Percentiles rank a stretch among this genome's conserved stretches.
These are phyloP conservation scores for Curvularia lunata DNA, from an alignment of 2,329 filamentous ascomycete species.

Conservation along the genomic window DNA sequence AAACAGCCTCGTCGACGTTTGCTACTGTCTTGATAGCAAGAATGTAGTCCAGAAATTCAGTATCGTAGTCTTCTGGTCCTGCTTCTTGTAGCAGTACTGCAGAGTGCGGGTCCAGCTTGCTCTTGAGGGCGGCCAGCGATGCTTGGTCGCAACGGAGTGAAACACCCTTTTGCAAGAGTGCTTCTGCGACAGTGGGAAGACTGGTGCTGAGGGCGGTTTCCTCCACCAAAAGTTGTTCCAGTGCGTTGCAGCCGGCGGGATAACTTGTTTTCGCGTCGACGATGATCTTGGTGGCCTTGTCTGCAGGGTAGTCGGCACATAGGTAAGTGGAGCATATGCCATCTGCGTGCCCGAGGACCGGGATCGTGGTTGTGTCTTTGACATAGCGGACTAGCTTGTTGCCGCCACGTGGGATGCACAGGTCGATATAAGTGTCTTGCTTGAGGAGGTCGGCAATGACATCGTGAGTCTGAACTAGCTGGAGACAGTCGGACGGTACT, in stretches of 20 bases:
- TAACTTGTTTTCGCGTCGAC: constrained; percentile 95
- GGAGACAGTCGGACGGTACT: constrained; percentile 86
- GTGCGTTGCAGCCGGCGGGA: constrained; percentile 90
- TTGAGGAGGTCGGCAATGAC: constrained; percentile 86
- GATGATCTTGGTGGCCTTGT: constrained; percentile 76
- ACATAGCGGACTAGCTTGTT: constrained; percentile 91
- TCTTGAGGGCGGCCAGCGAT: constrained; percentile 68
- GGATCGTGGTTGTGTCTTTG: constrained; percentile 89
- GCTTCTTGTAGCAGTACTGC: constrained; percentile 66
- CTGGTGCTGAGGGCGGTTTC: constrained; percentile 69
- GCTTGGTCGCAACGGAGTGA: constrained; percentile 77
- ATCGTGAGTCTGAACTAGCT: constrained; percentile 92
- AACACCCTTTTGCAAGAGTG: constrained; percentile 78
- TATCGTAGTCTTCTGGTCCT: constrained; percentile 75
- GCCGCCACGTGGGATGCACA: constrained; percentile 90
- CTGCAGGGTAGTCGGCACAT: constrained; percentile 74
- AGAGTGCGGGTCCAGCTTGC: constrained; percentile 53
- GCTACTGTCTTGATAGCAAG: constrained; percentile 81
- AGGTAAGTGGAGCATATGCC: constrained; percentile 90
- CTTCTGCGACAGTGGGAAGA: constrained; percentile 74
- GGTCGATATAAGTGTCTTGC: constrained; percentile 86
- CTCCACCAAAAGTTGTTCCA: constrained; percentile 91
- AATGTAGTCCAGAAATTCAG: constrained; percentile 85
- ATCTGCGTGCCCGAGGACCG: constrained; percentile 94
- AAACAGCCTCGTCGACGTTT: constrained; percentile 71